Evolutionary conservation across 345 rosid genomes (phyloP).

Genomic region (Clarkia xantiana): DNA sequence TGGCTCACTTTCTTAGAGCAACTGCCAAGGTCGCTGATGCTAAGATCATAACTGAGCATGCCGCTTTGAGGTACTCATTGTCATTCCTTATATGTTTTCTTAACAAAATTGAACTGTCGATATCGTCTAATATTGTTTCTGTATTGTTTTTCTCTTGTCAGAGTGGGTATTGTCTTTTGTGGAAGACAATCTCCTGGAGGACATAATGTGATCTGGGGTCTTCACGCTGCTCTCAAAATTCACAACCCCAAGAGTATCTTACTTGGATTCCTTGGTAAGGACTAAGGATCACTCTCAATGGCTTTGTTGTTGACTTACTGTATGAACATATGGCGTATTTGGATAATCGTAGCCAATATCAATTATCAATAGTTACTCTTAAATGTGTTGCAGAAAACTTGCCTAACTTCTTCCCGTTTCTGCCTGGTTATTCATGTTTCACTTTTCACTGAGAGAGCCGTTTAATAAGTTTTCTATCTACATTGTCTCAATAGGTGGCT

Average conservation of each 20-base stretch:
- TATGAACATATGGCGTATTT: too few relatives aligned
- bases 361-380: too few relatives aligned
- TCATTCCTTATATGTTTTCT: too few relatives aligned
- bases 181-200: conserved; percentile 99
- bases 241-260: conserved; percentile 64
- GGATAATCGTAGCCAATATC: too few relatives aligned
- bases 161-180: conserved; percentile 87
- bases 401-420: too few relatives aligned
- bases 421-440: too few relatives aligned
- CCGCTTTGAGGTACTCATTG: conserved; percentile 40
- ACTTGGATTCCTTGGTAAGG: conserved; percentile 80
- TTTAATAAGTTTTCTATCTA: background rate
- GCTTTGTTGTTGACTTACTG: background rate
- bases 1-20: conserved; percentile 89
- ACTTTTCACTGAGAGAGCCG: too few relatives aligned
- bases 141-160: conserved; percentile 10
- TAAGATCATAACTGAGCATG: conserved; percentile 78
- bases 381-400: too few relatives aligned
- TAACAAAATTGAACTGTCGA: too few relatives aligned
- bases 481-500: conserved; percentile 48
- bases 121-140: too few relatives aligned
- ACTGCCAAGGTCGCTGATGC: conserved; percentile 86
- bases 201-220: conserved; percentile 96
- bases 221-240: conserved; percentile 57
- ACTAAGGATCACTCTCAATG: conserved; percentile 12